A percentile compares a stretch with the other conserved stretches of the same genome.
These are phyloP conservation scores for Trichopus zeylanicus DNA, from an alignment of 116 monocot genomes.

Conservation along the genomic window DNA sequence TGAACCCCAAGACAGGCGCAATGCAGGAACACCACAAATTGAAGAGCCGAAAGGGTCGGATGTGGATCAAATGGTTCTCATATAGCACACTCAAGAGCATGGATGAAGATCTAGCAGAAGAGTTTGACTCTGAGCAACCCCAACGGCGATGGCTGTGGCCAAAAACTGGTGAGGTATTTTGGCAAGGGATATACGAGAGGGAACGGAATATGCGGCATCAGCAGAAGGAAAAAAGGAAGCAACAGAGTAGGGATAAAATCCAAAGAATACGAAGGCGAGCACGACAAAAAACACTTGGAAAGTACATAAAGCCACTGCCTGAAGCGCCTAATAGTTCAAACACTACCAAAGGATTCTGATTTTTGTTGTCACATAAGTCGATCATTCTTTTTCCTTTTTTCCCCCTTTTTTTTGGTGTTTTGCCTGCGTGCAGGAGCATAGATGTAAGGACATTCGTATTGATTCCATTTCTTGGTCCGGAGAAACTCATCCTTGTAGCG, in stretches of 20 bases:
- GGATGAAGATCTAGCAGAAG: constrained; percentile 90
- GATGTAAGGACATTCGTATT: no score
- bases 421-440: no score
- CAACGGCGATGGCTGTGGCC: constrained; percentile 68
- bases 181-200: constrained; percentile 72
- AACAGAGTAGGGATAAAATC: constrained; percentile 75
- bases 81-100: constrained; percentile 65
- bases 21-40: constrained; percentile 73
- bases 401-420: no score
- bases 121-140: constrained; percentile 44
- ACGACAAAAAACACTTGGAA: constrained; percentile 77
- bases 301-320: constrained; percentile 71
- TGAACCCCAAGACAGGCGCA: constrained; percentile 65
- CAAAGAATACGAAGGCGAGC: constrained; percentile 60
- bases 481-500: no score
- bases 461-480: constrained; percentile 20
- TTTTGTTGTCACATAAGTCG: constrained; percentile 1
- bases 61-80: constrained; percentile 79
- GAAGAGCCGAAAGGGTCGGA: constrained; percentile 47
- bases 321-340: constrained; percentile 27
- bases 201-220: constrained; percentile 53
- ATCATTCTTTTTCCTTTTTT: constrained; percentile 6
- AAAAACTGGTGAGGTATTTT: constrained; percentile 72
- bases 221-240: constrained; percentile 56
- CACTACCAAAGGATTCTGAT: constrained; percentile 20